Conservation (phyloP, 768 basidiomycete genomes). For the Cubamyces sp. region DNA sequence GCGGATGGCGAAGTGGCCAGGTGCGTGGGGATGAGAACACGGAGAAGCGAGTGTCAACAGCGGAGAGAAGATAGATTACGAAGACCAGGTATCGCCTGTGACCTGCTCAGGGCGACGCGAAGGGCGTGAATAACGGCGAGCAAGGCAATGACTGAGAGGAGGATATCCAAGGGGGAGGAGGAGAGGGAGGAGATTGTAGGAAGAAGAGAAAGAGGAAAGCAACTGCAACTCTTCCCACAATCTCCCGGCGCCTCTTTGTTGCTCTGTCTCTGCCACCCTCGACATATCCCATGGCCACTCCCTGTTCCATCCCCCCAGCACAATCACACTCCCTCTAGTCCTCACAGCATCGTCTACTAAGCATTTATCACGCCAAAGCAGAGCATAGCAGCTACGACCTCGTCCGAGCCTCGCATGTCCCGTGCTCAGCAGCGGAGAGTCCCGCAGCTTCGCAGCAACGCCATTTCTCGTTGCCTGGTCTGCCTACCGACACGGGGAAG, state of each 20-base stretch:
- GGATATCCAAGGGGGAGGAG: slow-evolving; percentile 5
- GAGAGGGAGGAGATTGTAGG: slow-evolving; percentile 8
- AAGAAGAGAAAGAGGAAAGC: slow-evolving; percentile 4
- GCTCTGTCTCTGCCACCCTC: neutral
- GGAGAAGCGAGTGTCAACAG: slow-evolving; percentile 23
- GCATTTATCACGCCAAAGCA: no score
- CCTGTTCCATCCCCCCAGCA: no score
- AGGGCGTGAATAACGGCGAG: neutral
- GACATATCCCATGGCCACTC: neutral
- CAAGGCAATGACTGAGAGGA: slow-evolving; percentile 1
- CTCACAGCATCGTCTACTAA: neutral
- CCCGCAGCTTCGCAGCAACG: neutral
- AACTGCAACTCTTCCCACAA: neutral
- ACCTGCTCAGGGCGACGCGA: slow-evolving; percentile 26
- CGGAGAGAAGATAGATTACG: slow-evolving; percentile 15
- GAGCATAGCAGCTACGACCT: no score
- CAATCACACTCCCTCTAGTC: neutral
- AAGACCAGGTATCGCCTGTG: slow-evolving; percentile 27
- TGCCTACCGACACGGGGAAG: slow-evolving; percentile 7
- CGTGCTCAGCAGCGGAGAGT: no score
- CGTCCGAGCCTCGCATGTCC: no score
- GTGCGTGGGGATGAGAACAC: slow-evolving; percentile 18
- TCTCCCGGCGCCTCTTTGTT: neutral
- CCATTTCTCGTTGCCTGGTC: neutral
- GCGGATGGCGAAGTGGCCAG: slow-evolving; percentile 17